Evolutionary conservation across 108 stramenopile genomes (phyloP).

Genomic region (Aurantiochytrium sp.): DNA sequence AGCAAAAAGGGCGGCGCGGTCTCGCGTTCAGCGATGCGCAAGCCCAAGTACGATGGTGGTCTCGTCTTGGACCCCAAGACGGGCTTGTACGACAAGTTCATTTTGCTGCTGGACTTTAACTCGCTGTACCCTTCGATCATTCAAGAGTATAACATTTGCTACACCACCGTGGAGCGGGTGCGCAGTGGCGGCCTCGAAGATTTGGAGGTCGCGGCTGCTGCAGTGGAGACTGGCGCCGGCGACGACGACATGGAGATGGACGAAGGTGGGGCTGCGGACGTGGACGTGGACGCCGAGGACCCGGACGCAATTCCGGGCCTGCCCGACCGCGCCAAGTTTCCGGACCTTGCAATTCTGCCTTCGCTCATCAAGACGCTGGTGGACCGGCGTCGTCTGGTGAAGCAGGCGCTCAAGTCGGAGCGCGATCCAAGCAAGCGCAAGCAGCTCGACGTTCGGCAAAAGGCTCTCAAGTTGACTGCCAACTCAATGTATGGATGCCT

Average conservation of each 20-base stretch:
- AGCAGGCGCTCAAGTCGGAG: conserved; percentile 79
- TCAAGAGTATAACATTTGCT: conserved; percentile 99
- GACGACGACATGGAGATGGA: background rate
- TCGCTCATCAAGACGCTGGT: conserved; percentile 89
- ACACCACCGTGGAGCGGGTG: conserved; percentile 87
- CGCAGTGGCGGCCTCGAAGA: background rate
- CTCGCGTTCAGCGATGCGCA: conserved; percentile 26
- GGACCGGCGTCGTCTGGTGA: conserved; percentile 83
- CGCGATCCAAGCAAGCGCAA: conserved; percentile 55
- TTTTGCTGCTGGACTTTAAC: conserved; percentile 97
- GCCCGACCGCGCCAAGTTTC: conserved; percentile 58
- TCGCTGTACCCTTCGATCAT: conserved; percentile 95
- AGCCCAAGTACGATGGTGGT: conserved; percentile 93
- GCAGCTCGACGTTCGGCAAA: conserved; percentile 91
- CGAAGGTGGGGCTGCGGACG: conserved; percentile 32
- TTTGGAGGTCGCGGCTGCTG: background rate
- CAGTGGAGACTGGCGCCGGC: background rate
- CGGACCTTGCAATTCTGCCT: conserved; percentile 79
- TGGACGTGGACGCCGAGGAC: conserved; percentile 32
- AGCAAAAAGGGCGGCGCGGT: background rate
- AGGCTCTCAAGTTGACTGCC: conserved; percentile 94
- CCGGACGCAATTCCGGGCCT: conserved; percentile 68
- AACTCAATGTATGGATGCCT: conserved; percentile 99
- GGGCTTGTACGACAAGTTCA: conserved; percentile 96
- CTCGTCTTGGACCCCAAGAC: conserved; percentile 99